These are phyloP conservation scores for Debaryomycetaceae sp. DNA, from an alignment of 1,139 yeast species.

Conservation along the genomic window DNA sequence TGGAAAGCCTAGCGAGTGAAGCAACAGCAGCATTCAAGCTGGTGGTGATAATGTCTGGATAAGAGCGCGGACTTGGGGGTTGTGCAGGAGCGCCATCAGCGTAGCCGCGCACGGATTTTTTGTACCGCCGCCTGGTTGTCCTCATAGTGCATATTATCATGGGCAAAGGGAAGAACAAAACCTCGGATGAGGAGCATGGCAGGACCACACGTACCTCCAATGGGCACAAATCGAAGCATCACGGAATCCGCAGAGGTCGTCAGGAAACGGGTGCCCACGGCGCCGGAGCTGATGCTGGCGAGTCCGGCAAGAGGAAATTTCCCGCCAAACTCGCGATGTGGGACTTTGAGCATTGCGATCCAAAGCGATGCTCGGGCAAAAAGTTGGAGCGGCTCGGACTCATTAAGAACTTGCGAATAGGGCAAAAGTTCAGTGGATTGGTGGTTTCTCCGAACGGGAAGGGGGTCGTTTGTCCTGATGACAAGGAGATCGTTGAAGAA, in stretches of 20 bases:
- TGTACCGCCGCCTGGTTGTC: too few species aligned
- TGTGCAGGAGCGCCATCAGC: too few species aligned
- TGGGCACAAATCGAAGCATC: constrained; percentile 56
- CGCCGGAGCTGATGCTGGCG: constrained; percentile 8
- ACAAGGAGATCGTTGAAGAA: constrained; percentile 68
- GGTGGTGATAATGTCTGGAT: too few species aligned
- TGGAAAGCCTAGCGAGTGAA: constrained; percentile 4
- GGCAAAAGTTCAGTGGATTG: constrained; percentile 87
- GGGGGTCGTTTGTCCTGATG: constrained; percentile 88
- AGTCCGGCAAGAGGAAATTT: constrained; percentile 29
- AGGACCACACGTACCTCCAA: constrained; percentile 42
- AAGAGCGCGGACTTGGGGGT: too few species aligned
- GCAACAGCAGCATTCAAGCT: too few species aligned
- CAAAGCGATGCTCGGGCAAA: constrained; percentile 95
- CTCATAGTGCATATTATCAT: constrained; percentile 23
- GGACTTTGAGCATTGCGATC: constrained; percentile 99
- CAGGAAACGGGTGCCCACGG: constrained; percentile 32
- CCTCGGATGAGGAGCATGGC: constrained; percentile 33
- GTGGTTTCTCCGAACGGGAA: constrained; percentile 94
- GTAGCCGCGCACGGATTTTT: too few species aligned
- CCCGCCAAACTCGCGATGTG: constrained; percentile 82
- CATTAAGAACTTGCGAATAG: constrained; percentile 72
- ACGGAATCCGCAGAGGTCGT: constrained; percentile 46
- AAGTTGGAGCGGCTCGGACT: constrained; percentile 85
- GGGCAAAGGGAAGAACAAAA: constrained; percentile 69